phyloP scores from a whole-genome alignment of 768 basidiomycete genomes.

The Mycena crocata region DNA sequence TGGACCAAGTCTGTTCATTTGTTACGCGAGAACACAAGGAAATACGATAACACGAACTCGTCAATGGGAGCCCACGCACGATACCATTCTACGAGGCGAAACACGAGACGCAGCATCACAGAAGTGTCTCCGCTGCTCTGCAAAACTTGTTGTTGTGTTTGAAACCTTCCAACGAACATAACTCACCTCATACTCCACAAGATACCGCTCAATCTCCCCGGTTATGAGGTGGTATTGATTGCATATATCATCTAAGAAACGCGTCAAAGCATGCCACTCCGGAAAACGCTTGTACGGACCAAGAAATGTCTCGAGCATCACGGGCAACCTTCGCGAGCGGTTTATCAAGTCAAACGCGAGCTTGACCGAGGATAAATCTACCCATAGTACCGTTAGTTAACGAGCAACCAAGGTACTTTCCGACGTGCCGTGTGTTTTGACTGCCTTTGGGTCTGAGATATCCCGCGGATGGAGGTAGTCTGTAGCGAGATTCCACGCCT shows the following conservation, averaged over 20 bases:
- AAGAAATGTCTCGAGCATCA: slow-evolving; percentile 77
- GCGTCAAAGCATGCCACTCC: not conserved
- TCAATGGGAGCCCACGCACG: slow-evolving; percentile 76
- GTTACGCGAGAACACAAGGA: slow-evolving; percentile 13
- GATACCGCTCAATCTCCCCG: slow-evolving; percentile 67
- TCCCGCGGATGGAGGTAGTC: slow-evolving; percentile 68
- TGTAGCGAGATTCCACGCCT: slow-evolving; percentile 73
- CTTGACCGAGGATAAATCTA: slow-evolving; percentile 63
- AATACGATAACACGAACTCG: slow-evolving; percentile 60
- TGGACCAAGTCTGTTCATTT: slow-evolving; percentile 64
- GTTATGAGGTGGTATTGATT: slow-evolving; percentile 68
- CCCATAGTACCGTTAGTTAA: slow-evolving; percentile 20
- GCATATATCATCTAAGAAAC: slow-evolving; percentile 68
- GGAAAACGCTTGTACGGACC: slow-evolving; percentile 54
- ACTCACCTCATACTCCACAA: slow-evolving; percentile 71
- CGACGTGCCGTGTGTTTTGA: slow-evolving; percentile 39
- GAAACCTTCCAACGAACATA: not conserved
- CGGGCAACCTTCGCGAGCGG: slow-evolving; percentile 68
- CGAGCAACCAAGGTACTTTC: not conserved
- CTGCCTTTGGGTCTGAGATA: slow-evolving; percentile 51
- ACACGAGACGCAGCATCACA: slow-evolving; percentile 65
- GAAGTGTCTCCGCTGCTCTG: slow-evolving; percentile 61
- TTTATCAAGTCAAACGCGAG: slow-evolving; percentile 70
- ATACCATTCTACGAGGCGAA: slow-evolving; percentile 77
- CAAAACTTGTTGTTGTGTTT: not conserved